A percentile compares a stretch with the other conserved stretches of the same genome.
Evolutionary conservation across 345 rosid species (phyloP).

Genomic region (Rubroshorea leprosula): DNA sequence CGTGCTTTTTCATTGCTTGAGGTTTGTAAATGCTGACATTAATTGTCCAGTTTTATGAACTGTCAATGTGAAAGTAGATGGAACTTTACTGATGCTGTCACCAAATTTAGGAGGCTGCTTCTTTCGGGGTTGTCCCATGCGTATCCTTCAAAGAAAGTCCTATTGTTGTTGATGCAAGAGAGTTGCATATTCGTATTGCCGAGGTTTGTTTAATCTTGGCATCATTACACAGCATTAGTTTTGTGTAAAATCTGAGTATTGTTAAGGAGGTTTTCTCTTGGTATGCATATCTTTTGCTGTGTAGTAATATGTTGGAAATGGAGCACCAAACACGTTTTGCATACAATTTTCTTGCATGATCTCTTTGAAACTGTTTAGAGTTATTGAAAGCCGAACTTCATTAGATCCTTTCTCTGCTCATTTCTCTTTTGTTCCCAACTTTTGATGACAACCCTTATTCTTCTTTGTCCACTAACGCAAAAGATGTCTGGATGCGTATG

Average conservation of each 20-base stretch:
- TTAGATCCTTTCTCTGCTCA: no score
- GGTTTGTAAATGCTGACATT: conserved; percentile 34
- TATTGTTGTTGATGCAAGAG: conserved; percentile 52
- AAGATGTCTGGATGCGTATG: no score
- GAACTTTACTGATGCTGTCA: conserved; percentile 9
- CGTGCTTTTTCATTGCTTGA: conserved; percentile 84
- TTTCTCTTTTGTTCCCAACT: no score
- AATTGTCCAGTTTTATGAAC: conserved; percentile 15
- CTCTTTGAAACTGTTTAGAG: no score
- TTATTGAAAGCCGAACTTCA: no score
- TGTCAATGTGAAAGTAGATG: conserved; percentile 2
- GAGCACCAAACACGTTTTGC: no score
- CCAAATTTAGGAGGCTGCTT: conserved; percentile 67
- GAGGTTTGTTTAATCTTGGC: conserved; percentile 38
- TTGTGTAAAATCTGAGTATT: neutral
- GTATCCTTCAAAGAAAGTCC: conserved; percentile 62
- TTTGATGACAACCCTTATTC: no score
- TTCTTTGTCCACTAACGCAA: no score
- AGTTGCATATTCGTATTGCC: conserved; percentile 46
- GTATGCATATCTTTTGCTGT: no score
- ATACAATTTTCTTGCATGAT: no score
- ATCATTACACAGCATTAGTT: neutral
- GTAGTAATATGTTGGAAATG: no score
- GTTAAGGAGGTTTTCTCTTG: neutral
- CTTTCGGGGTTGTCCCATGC: conserved; percentile 58